Evolutionary conservation across 2,329 filamentous ascomycete genomes (phyloP), one percentile per base, ranked within the genome.

Genomic region (Ophiostoma sp.): DNA sequence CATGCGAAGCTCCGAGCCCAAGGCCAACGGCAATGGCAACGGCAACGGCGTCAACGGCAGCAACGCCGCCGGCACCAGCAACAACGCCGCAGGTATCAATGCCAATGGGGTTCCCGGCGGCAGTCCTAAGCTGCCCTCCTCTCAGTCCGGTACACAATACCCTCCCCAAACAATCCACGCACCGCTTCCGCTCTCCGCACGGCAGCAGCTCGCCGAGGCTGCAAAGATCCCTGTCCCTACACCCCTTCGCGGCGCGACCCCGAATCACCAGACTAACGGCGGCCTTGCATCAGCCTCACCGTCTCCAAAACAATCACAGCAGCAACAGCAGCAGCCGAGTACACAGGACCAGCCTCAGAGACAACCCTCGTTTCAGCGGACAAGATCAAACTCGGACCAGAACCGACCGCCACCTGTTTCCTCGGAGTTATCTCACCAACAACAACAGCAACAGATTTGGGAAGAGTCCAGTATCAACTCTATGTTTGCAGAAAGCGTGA

Each of bases 401-500:
- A 74, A 76, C 66, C 75, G 74, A 70, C 66, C 74, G 55, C 28
- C 73, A 61, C 70, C 75, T 72, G 36, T 76, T 59, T 55, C 76
- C 48, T 61, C 77, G 36, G 69, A 75, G 70, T 52, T 72, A 70
- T 22, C 71, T 15, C 45, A 50, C 8, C 61, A 66, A 22, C 61
- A 69, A 42, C 61, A 66, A 2, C 63, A 57, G 25, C 61, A 80
- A 72, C 79, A 78, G 64, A 76, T 79, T n/a, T 82, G 80, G 80
- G 80, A 82, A 68, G 80, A 82, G 70, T 82, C 80, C 17, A 81
- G 80, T 17, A 78, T 82, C n/a, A 80, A 78, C 68, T 82, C 80
- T 71, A 77, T 77, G 76, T 76, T 77, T 64, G 73, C 76, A 3
- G 76, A 77, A 36, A 77, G 73, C 55, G 73, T 76, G 6, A 45